These are phyloP conservation scores for Hansenula anomala DNA, from an alignment of 1,139 yeast genomes.

Conservation along the genomic window DNA sequence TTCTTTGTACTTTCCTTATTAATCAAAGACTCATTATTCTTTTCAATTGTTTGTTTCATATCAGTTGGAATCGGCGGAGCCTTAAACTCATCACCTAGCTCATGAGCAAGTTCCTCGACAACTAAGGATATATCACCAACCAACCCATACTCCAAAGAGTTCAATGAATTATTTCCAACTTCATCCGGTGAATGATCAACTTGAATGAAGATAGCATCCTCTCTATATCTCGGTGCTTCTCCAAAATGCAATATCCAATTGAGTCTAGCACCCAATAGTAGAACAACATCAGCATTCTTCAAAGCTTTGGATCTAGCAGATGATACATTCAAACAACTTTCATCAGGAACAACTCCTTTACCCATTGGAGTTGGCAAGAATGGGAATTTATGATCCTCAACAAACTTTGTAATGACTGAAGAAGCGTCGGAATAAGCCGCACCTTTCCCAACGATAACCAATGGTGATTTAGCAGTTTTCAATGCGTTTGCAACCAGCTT, in stretches of 20 bases:
- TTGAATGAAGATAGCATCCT: slow-evolving; percentile 44
- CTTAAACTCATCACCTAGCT: slow-evolving; percentile 20
- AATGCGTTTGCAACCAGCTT: slow-evolving; percentile 30
- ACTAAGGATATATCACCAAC: slow-evolving; percentile 47
- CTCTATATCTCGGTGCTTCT: slow-evolving; percentile 43
- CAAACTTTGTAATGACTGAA: slow-evolving; percentile 32
- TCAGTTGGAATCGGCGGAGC: slow-evolving; percentile 28
- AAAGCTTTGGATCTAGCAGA: slow-evolving; percentile 57
- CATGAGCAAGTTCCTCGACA: slow-evolving; percentile 29
- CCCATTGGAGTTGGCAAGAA: slow-evolving; percentile 74
- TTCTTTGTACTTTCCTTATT: slow-evolving; percentile 21
- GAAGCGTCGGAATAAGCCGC: slow-evolving; percentile 44
- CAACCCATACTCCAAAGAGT: slow-evolving; percentile 33
- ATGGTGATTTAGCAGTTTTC: slow-evolving; percentile 37
- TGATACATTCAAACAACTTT: slow-evolving; percentile 40
- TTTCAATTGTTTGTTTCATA: slow-evolving; percentile 26
- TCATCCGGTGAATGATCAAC: slow-evolving; percentile 50
- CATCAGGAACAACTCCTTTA: slow-evolving; percentile 59
- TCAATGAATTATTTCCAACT: slow-evolving; percentile 39
- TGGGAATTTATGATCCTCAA: slow-evolving; percentile 37
- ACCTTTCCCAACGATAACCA: slow-evolving; percentile 61
- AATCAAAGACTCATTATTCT: slow-evolving; percentile 34
- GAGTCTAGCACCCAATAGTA: slow-evolving; percentile 56
- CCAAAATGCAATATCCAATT: slow-evolving; percentile 70
- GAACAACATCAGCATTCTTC: slow-evolving; percentile 47